Evolutionary conservation across 352 stramenopile species (phyloP).

Genomic region (Pythium insidiosum): DNA sequence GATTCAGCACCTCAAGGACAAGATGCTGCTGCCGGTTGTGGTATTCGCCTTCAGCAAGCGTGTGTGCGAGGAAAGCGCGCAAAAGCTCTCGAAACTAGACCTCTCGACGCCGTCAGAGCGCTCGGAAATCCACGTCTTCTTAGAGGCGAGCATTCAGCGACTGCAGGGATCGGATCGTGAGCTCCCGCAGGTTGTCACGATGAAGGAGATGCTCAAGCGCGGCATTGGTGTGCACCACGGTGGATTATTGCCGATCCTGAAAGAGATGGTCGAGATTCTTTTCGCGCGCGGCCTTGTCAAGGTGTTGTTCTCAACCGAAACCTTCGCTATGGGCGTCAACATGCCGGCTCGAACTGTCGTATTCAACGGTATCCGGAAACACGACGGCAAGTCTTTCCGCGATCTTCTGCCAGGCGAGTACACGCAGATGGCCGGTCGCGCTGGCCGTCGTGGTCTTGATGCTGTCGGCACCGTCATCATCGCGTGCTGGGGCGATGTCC

Average conservation of each 20-base stretch:
- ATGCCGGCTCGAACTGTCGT: slow-evolving; percentile 97
- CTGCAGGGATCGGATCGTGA: slow-evolving; percentile 93
- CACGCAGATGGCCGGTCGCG: slow-evolving; percentile 97
- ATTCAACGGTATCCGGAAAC: slow-evolving; percentile 97
- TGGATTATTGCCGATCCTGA: slow-evolving; percentile 97
- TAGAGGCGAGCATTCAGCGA: slow-evolving; percentile 66
- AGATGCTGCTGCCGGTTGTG: slow-evolving; percentile 92
- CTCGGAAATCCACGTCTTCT: slow-evolving; percentile 80
- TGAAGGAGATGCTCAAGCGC: slow-evolving; percentile 95
- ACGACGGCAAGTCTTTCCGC: slow-evolving; percentile 92
- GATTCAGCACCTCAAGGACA: slow-evolving; percentile 81
- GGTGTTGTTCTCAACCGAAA: slow-evolving; percentile 98
- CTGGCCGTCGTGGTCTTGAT: slow-evolving; percentile 95
- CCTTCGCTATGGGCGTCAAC: slow-evolving; percentile 99
- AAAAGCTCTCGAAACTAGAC: slow-evolving; percentile 67
- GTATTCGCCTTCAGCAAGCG: slow-evolving; percentile 91
- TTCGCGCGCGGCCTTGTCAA: slow-evolving; percentile 97
- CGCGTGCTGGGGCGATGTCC: slow-evolving; percentile 96
- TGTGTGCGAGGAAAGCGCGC: slow-evolving; percentile 76
- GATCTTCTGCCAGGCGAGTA: slow-evolving; percentile 87
- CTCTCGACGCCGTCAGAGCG: slow-evolving; percentile 61
- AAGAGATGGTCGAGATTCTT: slow-evolving; percentile 99
- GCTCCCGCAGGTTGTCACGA: slow-evolving; percentile 96
- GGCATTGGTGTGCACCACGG: slow-evolving; percentile 97
- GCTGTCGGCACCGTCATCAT: slow-evolving; percentile 96